Evolutionary conservation across 2,329 filamentous ascomycete genomes (phyloP).

Genomic region (Penicillium freii): DNA sequence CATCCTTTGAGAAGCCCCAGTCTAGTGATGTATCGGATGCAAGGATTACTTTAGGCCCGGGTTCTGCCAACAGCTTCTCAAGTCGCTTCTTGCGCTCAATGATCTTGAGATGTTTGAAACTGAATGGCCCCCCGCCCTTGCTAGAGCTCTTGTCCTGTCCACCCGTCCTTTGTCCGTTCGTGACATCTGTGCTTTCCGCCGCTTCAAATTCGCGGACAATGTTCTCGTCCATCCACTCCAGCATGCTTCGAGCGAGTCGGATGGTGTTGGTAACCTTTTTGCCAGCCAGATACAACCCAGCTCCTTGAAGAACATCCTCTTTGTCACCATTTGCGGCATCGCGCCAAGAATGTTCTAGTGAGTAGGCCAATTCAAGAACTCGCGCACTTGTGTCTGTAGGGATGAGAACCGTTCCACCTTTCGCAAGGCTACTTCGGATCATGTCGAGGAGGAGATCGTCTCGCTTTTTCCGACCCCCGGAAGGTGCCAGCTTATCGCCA

Average conservation of each 20-base stretch:
- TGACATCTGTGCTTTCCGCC: conserved; percentile 43
- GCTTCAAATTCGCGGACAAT: conserved; percentile 91
- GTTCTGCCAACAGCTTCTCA: conserved; percentile 61
- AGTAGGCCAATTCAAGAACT: conserved; percentile 84
- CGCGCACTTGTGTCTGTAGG: conserved; percentile 95
- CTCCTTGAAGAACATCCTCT: conserved; percentile 50
- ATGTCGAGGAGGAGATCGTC: conserved; percentile 83
- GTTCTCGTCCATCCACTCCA: conserved; percentile 98
- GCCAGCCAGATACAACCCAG: conserved; percentile 75
- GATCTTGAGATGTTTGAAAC: conserved; percentile 80
- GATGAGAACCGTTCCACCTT: conserved; percentile 87
- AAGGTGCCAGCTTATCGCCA: conserved; percentile 66
- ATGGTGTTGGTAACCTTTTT: conserved; percentile 85
- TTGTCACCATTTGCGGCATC: conserved; percentile 57
- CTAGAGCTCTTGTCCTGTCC: conserved; percentile 39
- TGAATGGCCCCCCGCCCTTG: conserved; percentile 69
- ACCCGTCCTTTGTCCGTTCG: conserved; percentile 37
- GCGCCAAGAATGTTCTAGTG: conserved; percentile 90
- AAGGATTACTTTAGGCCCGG: conserved; percentile 70
- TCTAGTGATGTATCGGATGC: conserved; percentile 87
- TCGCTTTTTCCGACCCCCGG: conserved; percentile 72
- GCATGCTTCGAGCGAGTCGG: conserved; percentile 87
- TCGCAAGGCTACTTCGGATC: conserved; percentile 72
- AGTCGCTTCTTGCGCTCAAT: conserved; percentile 81
- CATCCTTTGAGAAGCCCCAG: conserved; percentile 89